These are phyloP conservation scores for Apiospora marii DNA, from an alignment of 2,329 filamentous ascomycete genomes.

Conservation along the genomic window DNA sequence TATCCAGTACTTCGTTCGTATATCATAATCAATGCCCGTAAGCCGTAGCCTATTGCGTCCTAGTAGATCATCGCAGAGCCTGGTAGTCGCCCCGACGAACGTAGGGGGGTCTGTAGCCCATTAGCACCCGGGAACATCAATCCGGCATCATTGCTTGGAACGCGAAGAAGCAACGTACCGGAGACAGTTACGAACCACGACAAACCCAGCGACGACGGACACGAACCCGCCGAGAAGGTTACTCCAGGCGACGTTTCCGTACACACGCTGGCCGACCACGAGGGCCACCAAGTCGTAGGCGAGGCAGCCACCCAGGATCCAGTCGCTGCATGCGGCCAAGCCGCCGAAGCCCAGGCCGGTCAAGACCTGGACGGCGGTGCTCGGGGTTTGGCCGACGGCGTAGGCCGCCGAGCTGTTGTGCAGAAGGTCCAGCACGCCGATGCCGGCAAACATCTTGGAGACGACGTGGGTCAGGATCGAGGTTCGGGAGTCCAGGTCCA, in stretches of 20 bases:
- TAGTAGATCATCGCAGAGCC: conserved; percentile 22
- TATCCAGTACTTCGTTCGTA: too few species aligned
- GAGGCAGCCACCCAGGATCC: conserved; percentile 67
- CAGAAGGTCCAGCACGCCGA: conserved; percentile 65
- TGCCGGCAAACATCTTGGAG: conserved; percentile 66
- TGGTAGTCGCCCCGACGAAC: conserved; percentile 25
- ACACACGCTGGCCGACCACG: conserved; percentile 58
- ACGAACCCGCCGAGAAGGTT: conserved; percentile 59
- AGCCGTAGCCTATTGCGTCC: background rate
- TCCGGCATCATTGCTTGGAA: too few species aligned
- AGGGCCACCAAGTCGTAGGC: conserved; percentile 66
- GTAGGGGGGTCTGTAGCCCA: conserved; percentile 28
- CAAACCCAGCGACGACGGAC: conserved; percentile 59
- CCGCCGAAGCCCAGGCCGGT: conserved; percentile 62
- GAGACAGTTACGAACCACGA: conserved; percentile 58
- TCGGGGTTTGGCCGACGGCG: conserved; percentile 56
- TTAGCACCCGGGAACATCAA: background rate
- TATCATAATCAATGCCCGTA: too few species aligned
- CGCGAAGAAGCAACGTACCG: conserved; percentile 48
- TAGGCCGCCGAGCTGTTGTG: conserved; percentile 66
- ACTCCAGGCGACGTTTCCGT: conserved; percentile 55
- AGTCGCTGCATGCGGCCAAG: conserved; percentile 59
- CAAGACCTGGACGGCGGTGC: conserved; percentile 54
- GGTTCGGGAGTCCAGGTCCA: conserved; percentile 57
- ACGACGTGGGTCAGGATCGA: conserved; percentile 66